A percentile compares a stretch with the other conserved stretches of the same genome.
Conservation (phyloP, 768 basidiomycete species). For the Russula foetens region DNA sequence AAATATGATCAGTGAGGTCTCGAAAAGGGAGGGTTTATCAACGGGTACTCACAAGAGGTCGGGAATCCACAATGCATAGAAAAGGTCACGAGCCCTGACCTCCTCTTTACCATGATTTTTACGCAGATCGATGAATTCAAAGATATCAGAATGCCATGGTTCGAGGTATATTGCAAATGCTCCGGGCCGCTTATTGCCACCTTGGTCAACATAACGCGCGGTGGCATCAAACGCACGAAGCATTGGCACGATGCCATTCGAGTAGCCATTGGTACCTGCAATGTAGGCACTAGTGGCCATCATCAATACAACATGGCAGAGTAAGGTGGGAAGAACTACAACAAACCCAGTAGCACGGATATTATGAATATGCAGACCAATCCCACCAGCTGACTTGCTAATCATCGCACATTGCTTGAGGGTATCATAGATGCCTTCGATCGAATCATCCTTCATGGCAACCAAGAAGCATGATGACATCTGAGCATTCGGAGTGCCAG, state of each 20-base stretch:
- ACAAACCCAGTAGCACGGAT: conserved; percentile 90
- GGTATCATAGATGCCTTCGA: conserved; percentile 98
- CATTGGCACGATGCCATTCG: conserved; percentile 99
- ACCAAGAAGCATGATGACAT: conserved; percentile 96
- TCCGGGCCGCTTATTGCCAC: conserved; percentile 98
- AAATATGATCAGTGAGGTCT: not conserved
- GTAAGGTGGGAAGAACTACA: not conserved
- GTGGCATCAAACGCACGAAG: conserved; percentile 96
- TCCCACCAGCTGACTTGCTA: conserved; percentile 97
- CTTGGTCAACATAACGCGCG: conserved; percentile 97
- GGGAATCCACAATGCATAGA: conserved; percentile 97
- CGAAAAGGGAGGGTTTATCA: not conserved
- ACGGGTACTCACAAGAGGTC: conserved; percentile 75
- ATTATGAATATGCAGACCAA: conserved; percentile 91
- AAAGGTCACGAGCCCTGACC: conserved; percentile 89
- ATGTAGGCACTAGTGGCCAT: conserved; percentile 73
- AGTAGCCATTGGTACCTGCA: conserved; percentile 97
- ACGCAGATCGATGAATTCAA: conserved; percentile 94
- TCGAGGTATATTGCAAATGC: conserved; percentile 98
- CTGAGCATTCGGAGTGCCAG: conserved; percentile 93
- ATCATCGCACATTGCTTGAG: conserved; percentile 98
- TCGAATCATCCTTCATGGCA: conserved; percentile 97
- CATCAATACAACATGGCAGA: not conserved
- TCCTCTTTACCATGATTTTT: conserved; percentile 99
- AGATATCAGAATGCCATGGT: conserved; percentile 97